A percentile compares a stretch with the other conserved stretches of the same genome.
phyloP scores from a whole-genome alignment of 371 early-diverging fungal species.

The Apophysomyces ossiformis region DNA sequence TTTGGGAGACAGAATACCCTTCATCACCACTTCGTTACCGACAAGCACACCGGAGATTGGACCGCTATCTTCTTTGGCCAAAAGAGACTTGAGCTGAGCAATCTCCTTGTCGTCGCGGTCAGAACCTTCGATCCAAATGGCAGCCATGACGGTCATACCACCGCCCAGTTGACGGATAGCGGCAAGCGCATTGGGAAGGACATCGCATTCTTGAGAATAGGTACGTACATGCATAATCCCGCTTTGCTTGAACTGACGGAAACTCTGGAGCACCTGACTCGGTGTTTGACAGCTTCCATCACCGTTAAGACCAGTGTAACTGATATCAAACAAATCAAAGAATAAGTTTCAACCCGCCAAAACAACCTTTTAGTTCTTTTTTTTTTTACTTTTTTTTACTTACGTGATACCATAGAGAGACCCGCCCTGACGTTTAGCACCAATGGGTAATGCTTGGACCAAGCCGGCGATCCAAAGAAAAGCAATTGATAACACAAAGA shows the following conservation, averaged over 20 bases:
- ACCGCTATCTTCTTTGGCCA: constrained; percentile 18
- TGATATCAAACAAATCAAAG: background rate
- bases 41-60: constrained; percentile 41
- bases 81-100: constrained; percentile 18
- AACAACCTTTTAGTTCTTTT: background rate
- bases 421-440: constrained; percentile 21
- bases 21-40: constrained; percentile 50
- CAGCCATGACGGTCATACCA: constrained; percentile 47
- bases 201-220: constrained; percentile 52
- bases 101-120: constrained; percentile 37
- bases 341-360: background rate
- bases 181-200: constrained; percentile 36
- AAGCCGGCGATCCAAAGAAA: constrained; percentile 22
- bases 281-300: constrained; percentile 41
- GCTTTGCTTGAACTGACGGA: constrained; percentile 37
- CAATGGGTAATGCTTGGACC: constrained; percentile 32
- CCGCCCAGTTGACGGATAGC: constrained; percentile 35
- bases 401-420: constrained; percentile 30
- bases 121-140: constrained; percentile 48
- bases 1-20: constrained; percentile 21
- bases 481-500: constrained; percentile 11
- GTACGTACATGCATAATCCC: constrained; percentile 47
- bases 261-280: constrained; percentile 21
- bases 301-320: constrained; percentile 36
- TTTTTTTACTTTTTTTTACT: background rate